Percentiles rank a stretch among this genome's conserved stretches.
Evolutionary conservation across 116 monocot species (phyloP).

Genomic region (Iris pallida): DNA sequence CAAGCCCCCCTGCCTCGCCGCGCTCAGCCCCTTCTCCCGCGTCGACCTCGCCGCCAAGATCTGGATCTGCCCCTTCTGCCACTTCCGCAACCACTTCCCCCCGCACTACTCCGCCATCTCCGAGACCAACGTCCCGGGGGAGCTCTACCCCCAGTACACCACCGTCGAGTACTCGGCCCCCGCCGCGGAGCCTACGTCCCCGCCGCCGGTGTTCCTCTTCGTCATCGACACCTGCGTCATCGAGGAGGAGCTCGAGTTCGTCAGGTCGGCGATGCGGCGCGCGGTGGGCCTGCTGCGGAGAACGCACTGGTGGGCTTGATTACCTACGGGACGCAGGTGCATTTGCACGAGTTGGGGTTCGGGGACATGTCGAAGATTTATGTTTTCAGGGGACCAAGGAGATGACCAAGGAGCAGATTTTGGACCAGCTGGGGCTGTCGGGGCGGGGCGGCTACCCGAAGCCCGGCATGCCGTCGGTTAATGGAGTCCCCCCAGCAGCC

Average conservation of each 20-base stretch:
- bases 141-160: conserved; percentile 77
- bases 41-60: conserved; percentile 91
- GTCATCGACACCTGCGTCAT: conserved; percentile 85
- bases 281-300: conserved; percentile 72
- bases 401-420: conserved; percentile 70
- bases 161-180: conserved; percentile 67
- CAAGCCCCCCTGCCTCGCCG: conserved; percentile 85
- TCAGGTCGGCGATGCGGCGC: conserved; percentile 69
- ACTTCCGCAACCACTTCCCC: conserved; percentile 92
- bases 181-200: conserved; percentile 12
- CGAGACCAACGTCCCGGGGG: conserved; percentile 78
- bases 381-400: conserved; percentile 85
- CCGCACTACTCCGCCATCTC: conserved; percentile 69
- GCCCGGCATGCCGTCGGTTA: conserved; percentile 16
- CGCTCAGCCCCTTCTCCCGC: conserved; percentile 76
- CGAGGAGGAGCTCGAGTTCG: conserved; percentile 84
- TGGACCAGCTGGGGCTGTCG: conserved; percentile 83
- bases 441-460: conserved; percentile 17
- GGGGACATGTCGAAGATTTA: conserved; percentile 72
- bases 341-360: conserved; percentile 85
- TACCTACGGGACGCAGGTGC: conserved; percentile 96
- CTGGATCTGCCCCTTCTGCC: conserved; percentile 99
- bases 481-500: conserved; percentile 26
- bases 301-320: conserved; percentile 87
- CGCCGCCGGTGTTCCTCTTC: conserved; percentile 81